Base-by-base conservation (phyloP, 768 basidiomycete genomes). In the Astraeus odoratus region DNA sequence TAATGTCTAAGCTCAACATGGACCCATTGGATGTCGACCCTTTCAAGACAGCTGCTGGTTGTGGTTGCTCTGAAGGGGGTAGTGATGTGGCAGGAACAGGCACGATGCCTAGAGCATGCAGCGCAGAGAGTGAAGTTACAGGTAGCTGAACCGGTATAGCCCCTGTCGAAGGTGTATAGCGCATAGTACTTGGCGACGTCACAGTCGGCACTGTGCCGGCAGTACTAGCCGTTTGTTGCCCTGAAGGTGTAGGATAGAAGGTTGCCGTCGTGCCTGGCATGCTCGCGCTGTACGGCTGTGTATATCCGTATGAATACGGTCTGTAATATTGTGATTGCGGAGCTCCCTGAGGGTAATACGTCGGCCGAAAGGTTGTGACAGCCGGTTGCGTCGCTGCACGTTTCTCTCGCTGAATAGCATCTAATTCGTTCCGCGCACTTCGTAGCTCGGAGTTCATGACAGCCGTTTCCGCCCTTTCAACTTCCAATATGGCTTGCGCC, bases 1-100 rank as follows among this genome's bases (percentile, higher is more conserved):
- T 88, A 57, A 91, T 84, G 51, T 90, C 87, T 43, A 91, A 65
- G 57, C 74, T 83, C 47, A 88, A 62, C 71, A 83, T 79, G 16
- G 76, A 74, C 10, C 86, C 86, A 55, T 86, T 80, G 6, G 78
- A 75, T 3, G 80, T 78, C 1, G 83, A 81, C 23, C 84, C 81
- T 30, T 81, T 76, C 40, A 89, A 68, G 13, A 90, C 75, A n/a
- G 84, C 86, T n/a, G 82, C 73, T 1, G 86, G 83, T 53, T 79
- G 82, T 15, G 78, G 71, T 50, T 81, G 77, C 19, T 73, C 77
- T 35, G 76, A 66, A 12, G 72, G 55, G 19, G 74, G 71, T 19
- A 82, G 56, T 13, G 80, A 73, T 10, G 72, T 59, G 13, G 72
- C 72, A 2, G 83, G 76, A 23, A 88, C 71, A 10, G 87, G 86